phyloP scores from a whole-genome alignment of 345 rosid species.

The Populus nigra region DNA sequence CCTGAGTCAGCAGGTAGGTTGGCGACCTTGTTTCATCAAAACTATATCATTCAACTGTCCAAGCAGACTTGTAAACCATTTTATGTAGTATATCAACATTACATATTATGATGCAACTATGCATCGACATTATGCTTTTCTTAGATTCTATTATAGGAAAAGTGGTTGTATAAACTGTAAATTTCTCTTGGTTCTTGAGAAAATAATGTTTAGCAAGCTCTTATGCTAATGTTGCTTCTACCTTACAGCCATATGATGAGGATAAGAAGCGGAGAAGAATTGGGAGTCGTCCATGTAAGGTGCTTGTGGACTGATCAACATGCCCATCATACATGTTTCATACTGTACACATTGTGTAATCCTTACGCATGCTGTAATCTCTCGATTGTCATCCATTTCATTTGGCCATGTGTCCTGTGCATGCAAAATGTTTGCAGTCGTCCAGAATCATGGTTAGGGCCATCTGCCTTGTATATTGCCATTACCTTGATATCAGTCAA shows the following conservation, averaged over 20 bases:
- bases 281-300: constrained; percentile 39
- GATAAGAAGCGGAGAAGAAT: constrained; percentile 36
- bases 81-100: background rate
- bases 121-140: background rate
- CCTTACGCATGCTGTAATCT: background rate
- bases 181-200: background rate
- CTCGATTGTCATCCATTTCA: background rate
- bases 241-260: constrained; percentile 40
- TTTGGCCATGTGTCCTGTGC: background rate
- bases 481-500: background rate
- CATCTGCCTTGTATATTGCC: constrained; percentile 3
- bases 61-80: background rate
- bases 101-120: background rate
- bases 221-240: constrained; percentile 9
- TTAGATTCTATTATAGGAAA: background rate
- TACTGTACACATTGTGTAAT: background rate
- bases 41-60: background rate
- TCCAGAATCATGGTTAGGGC: background rate
- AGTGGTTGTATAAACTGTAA: background rate
- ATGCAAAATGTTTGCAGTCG: background rate
- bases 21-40: background rate
- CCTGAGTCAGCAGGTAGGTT: constrained; percentile 46
- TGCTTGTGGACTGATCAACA: constrained; percentile 34
- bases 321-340: background rate
- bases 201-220: background rate